A percentile compares a stretch with the other conserved stretches of the same genome.
Evolutionary conservation across 352 stramenopile species (phyloP).

Genomic region (Globisporangium takayamanum): DNA sequence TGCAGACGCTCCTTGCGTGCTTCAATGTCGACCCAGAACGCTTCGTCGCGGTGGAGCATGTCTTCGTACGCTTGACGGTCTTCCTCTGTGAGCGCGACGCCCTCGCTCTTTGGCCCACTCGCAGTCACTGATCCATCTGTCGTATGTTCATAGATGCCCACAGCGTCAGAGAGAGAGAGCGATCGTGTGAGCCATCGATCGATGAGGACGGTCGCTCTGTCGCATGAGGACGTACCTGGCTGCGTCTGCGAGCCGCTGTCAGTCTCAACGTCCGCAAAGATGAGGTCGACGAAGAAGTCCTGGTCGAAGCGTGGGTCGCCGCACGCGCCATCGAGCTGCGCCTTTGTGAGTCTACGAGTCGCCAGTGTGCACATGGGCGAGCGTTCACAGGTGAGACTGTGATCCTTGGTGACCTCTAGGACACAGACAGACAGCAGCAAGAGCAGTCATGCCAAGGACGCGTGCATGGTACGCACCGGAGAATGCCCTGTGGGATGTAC

Average conservation of each 20-base stretch:
- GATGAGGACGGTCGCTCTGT: not conserved
- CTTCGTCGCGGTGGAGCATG: constrained; percentile 83
- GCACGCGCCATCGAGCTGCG: constrained; percentile 94
- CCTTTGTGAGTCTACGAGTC: constrained; percentile 87
- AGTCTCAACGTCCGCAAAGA: constrained; percentile 92
- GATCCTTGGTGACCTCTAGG: too few species aligned
- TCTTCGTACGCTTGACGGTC: constrained; percentile 83
- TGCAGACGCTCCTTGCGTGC: constrained; percentile 66
- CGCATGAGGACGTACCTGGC: constrained; percentile 7
- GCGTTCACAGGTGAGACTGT: not conserved
- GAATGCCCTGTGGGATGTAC: constrained; percentile 93
- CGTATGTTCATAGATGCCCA: not conserved
- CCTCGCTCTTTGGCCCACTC: constrained; percentile 46
- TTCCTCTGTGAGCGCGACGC: constrained; percentile 68
- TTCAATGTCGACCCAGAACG: constrained; percentile 85
- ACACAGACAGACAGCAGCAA: too few species aligned
- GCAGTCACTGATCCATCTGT: constrained; percentile 13
- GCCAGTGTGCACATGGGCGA: not conserved
- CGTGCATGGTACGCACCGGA: constrained; percentile 45
- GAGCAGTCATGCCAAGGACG: too few species aligned
- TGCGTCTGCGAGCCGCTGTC: constrained; percentile 31
- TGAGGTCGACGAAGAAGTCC: constrained; percentile 96
- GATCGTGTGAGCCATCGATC: not conserved
- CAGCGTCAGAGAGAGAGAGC: too few species aligned
- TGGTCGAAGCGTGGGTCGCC: constrained; percentile 90